Evolutionary conservation across 2,329 filamentous ascomycete genomes (phyloP).

Genomic region (Achaetomium macrosporum): DNA sequence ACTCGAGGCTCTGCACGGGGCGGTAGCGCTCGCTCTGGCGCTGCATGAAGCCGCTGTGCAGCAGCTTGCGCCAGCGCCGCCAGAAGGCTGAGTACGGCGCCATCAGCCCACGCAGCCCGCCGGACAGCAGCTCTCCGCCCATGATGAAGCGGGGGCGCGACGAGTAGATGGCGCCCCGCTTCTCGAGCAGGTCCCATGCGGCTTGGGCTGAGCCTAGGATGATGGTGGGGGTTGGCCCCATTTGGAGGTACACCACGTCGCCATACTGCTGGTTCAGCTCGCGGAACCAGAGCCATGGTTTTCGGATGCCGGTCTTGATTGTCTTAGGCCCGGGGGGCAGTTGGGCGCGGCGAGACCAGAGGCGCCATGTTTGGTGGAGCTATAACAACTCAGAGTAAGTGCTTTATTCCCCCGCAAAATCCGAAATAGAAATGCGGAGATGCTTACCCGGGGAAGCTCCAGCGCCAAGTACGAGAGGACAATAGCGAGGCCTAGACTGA

Average conservation of each 20-base stretch:
- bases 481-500: slow-evolving; percentile 5
- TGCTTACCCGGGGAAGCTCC: slow-evolving; percentile 26
- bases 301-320: slow-evolving; percentile 33
- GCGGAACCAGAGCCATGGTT: slow-evolving; percentile 40
- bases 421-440: background rate
- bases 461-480: slow-evolving; percentile 25
- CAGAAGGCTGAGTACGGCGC: slow-evolving; percentile 38
- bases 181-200: slow-evolving; percentile 40
- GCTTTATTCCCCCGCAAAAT: background rate
- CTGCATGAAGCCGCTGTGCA: slow-evolving; percentile 40
- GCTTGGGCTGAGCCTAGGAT: slow-evolving; percentile 38
- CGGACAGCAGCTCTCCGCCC: slow-evolving; percentile 38
- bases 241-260: slow-evolving; percentile 39
- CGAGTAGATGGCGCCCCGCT: slow-evolving; percentile 38
- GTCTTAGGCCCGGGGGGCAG: slow-evolving; percentile 36
- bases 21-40: slow-evolving; percentile 38
- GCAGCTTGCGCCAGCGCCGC: slow-evolving; percentile 38
- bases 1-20: slow-evolving; percentile 37
- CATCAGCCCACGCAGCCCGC: slow-evolving; percentile 38
- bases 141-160: slow-evolving; percentile 42
- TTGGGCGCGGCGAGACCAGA: slow-evolving; percentile 34
- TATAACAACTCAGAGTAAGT: slow-evolving; percentile 14
- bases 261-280: slow-evolving; percentile 34
- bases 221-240: slow-evolving; percentile 38
- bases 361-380: slow-evolving; percentile 35